Conservation (phyloP, 371 early-diverging fungal species). For the Amoeboaphelidium occidentale region DNA sequence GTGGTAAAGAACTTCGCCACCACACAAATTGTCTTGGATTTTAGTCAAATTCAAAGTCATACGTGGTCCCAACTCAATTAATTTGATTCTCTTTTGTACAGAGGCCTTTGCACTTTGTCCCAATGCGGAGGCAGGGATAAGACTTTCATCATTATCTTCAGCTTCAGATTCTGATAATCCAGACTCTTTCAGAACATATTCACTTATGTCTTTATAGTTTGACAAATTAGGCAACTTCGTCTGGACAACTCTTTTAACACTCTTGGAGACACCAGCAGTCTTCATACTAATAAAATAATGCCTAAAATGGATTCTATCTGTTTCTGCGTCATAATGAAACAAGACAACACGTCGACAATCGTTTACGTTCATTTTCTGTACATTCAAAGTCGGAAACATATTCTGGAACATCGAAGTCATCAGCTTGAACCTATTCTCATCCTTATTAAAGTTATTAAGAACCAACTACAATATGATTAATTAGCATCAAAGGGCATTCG, state of each 20-base stretch:
- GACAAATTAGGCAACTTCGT: conserved; percentile 50
- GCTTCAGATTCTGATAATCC: conserved; percentile 72
- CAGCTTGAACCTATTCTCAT: conserved; percentile 57
- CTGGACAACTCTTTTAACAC: conserved; percentile 47
- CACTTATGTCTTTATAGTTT: conserved; percentile 63
- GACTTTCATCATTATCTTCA: conserved; percentile 46
- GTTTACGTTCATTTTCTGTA: conserved; percentile 65
- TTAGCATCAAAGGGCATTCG: conserved; percentile 1
- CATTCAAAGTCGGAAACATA: conserved; percentile 83
- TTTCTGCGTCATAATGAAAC: conserved; percentile 63
- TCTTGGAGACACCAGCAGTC: conserved; percentile 58
- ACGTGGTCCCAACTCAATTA: conserved; percentile 79
- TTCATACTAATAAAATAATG: conserved; percentile 75
- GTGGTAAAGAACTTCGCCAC: conserved; percentile 78
- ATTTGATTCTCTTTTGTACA: conserved; percentile 57
- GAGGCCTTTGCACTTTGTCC: conserved; percentile 26
- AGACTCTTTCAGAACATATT: conserved; percentile 62
- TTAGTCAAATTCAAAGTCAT: conserved; percentile 65
- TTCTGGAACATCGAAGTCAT: conserved; percentile 83
- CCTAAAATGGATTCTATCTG: conserved; percentile 58
- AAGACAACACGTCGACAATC: conserved; percentile 74
- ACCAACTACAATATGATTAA: conserved; percentile 25
- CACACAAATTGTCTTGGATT: conserved; percentile 71
- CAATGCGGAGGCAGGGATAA: conserved; percentile 49
- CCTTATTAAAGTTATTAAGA: conserved; percentile 64